A percentile compares a stretch with the other conserved stretches of the same genome.
Evolutionary conservation across 225 moss, liverwort and hornwort species (phyloP).

Genomic region (Physcomitrellopsis africana): DNA sequence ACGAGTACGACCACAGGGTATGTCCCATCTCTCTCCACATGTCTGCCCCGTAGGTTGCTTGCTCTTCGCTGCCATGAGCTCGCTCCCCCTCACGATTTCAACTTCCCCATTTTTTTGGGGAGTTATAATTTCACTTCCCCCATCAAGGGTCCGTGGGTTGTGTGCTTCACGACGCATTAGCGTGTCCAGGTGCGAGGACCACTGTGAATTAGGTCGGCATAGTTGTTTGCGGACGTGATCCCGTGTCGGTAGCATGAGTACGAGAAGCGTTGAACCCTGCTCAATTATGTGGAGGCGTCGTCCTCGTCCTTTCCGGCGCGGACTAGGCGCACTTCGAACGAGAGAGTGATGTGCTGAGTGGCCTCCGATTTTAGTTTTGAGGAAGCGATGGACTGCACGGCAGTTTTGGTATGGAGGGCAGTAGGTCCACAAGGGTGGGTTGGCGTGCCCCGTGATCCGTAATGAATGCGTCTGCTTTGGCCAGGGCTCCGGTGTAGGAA

Average conservation of each 20-base stretch:
- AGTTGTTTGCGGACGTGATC: background rate
- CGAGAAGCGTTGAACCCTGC: background rate
- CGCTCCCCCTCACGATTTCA: background rate
- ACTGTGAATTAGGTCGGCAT: background rate
- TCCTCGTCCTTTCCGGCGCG: no score
- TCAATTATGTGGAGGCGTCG: no score
- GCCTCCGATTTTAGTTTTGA: background rate
- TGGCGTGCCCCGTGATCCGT: background rate
- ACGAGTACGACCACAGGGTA: conserved; percentile 74
- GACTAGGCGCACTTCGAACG: no score
- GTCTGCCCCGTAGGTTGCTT: background rate
- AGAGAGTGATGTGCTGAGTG: background rate
- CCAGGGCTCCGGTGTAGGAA: no score
- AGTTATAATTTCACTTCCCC: background rate
- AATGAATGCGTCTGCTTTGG: no score
- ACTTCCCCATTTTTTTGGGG: background rate
- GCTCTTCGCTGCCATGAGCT: background rate
- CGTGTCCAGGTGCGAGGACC: background rate
- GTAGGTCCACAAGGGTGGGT: no score
- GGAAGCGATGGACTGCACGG: background rate
- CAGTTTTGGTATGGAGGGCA: background rate
- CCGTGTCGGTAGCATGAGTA: background rate
- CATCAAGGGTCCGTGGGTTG: conserved; percentile 15
- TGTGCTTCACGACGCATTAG: background rate
- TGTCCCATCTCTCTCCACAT: background rate